Evolutionary conservation across 371 early-diverging fungal species (phyloP).

Genomic region (Mortierella sp.): DNA sequence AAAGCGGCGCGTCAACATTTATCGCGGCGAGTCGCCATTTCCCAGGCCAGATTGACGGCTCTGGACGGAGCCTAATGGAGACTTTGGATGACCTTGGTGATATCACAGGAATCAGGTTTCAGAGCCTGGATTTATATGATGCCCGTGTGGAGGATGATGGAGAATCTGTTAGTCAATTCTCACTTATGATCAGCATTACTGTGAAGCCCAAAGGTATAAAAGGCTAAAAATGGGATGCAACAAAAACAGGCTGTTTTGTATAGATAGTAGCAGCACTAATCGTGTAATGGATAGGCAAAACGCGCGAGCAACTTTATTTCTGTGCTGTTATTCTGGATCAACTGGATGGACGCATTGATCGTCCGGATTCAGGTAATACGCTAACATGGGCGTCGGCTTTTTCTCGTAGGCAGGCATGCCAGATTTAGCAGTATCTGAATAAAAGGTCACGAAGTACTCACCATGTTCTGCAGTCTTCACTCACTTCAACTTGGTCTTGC

Average conservation of each 20-base stretch:
- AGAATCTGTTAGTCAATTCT: not conserved
- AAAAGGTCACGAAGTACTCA: not conserved
- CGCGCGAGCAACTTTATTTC: slow-evolving; percentile 25
- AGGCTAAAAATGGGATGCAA: not conserved
- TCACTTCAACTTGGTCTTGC: slow-evolving; percentile 26
- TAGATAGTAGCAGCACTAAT: not conserved
- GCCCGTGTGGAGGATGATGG: not conserved
- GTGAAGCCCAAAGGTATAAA: slow-evolving; percentile 42
- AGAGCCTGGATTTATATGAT: slow-evolving; percentile 17
- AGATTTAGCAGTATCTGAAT: too few relatives aligned
- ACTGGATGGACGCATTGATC: not conserved
- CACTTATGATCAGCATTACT: slow-evolving; percentile 33
- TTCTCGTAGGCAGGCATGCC: not conserved
- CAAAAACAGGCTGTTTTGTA: not conserved
- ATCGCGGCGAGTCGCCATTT: slow-evolving; percentile 16
- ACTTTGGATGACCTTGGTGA: slow-evolving; percentile 38
- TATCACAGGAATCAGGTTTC: slow-evolving; percentile 25
- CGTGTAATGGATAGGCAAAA: slow-evolving; percentile 17
- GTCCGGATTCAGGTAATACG: slow-evolving; percentile 1
- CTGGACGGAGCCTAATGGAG: slow-evolving; percentile 31
- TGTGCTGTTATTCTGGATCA: slow-evolving; percentile 23
- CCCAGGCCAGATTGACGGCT: slow-evolving; percentile 41
- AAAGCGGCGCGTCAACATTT: slow-evolving; percentile 10
- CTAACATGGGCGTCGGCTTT: not conserved
- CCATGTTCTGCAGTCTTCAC: slow-evolving; percentile 17